A percentile compares a stretch with the other conserved stretches of the same genome.
Evolutionary conservation across 768 basidiomycete species (phyloP).

Genomic region (Podaxis rugospora): DNA sequence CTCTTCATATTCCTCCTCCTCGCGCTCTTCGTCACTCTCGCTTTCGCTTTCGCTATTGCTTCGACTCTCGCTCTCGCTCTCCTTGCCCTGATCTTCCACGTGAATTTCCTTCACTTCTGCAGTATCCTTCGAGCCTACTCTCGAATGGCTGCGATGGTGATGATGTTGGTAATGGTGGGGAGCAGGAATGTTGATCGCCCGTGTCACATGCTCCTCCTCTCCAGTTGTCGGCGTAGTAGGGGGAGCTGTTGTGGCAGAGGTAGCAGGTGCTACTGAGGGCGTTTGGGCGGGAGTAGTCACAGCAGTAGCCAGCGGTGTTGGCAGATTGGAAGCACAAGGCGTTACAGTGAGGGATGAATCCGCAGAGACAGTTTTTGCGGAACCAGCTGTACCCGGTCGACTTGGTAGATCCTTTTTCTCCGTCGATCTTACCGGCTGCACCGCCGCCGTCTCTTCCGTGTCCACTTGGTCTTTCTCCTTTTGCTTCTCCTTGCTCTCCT

Average conservation of each 20-base stretch:
- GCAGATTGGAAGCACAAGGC: neutral
- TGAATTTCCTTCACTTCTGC: slow-evolving; percentile 9
- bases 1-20: slow-evolving; percentile 23
- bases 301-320: neutral
- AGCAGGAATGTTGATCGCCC: slow-evolving; percentile 31
- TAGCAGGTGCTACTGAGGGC: neutral
- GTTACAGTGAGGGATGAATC: neutral
- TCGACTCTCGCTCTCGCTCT: slow-evolving; percentile 17
- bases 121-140: neutral
- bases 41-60: slow-evolving; percentile 16
- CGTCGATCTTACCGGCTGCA: slow-evolving; percentile 1
- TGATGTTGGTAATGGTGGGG: slow-evolving; percentile 26
- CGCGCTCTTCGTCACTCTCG: slow-evolving; percentile 17
- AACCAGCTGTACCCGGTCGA: slow-evolving; percentile 3
- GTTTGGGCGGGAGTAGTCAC: neutral
- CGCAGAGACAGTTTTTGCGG: neutral
- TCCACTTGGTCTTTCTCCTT: slow-evolving; percentile 6
- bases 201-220: slow-evolving; percentile 25
- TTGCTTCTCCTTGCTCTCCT: slow-evolving; percentile 16
- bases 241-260: slow-evolving; percentile 7
- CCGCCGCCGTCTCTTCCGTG: slow-evolving; percentile 23
- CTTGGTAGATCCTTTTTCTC: neutral
- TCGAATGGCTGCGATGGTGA: slow-evolving; percentile 15
- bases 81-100: slow-evolving; percentile 16
- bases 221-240: neutral